Evolutionary conservation across 73 alveolate genomes (phyloP), one percentile per base, ranked within the genome.

Genomic region (Paramecium tetraurelia): DNA sequence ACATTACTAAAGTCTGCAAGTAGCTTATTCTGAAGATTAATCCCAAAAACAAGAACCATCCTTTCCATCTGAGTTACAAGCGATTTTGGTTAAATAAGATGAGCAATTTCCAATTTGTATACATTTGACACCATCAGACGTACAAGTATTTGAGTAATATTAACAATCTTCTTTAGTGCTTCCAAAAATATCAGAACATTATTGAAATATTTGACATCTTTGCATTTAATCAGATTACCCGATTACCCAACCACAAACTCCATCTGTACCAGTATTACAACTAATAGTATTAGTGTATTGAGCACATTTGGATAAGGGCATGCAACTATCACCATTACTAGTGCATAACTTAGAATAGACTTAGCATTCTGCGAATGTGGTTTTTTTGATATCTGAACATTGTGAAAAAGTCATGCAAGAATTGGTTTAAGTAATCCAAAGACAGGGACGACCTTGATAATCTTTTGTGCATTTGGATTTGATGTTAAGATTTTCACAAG

Each of bases 31-130:
- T 18, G 6, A 4, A 5, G 14, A 7, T 18, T 16, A 10, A 53
- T 40, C 46, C 70, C 75, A 80, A 22, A 59, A 59, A 80, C 90
- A 80, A 24, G 71, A 35, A 0, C 89, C 89, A 76, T 76, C 89
- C 4, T 58, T 76, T 14, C 89, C 89, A 48, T 0, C 5, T 44
- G 57, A 21, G 21, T 3, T 43, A 10, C 90, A 80, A 21, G 68
- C 57, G 5, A 14, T 20, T 12, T 11, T 12, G 31, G 18, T 63
- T 12, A 18, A 10, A 38, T 75, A 75, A 5, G 57, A 29, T 14
- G 7, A 4, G 21, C 87, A 75, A 35, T 35, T 20, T n/a, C 36
- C 20, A n/a, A 38, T 10, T n/a, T 36, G 29, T n/a, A 75, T 75
- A 20, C 87, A 75, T n/a, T 38, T 29, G 3, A 33, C 14, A 10